Evolutionary conservation across 1,284 basidiomycete species (phyloP).

Genomic region (Waitea zeae): DNA sequence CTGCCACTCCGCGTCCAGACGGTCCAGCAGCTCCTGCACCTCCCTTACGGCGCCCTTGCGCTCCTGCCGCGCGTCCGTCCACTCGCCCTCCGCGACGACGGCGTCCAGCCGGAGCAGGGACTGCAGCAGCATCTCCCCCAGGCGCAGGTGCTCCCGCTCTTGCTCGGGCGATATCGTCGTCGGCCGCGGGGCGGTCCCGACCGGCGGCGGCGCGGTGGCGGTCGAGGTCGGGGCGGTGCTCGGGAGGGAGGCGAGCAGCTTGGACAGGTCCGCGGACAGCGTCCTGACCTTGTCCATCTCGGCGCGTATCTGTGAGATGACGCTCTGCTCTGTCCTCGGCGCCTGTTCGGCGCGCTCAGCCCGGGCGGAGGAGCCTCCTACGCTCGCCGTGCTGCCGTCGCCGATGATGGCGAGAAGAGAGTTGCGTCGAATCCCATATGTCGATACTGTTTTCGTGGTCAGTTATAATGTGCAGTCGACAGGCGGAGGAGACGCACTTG

Average conservation of each 20-base stretch:
- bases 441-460: slow-evolving; percentile 44
- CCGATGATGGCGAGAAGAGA: slow-evolving; percentile 50
- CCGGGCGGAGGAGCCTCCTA: slow-evolving; percentile 11
- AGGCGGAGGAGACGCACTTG: slow-evolving; percentile 27
- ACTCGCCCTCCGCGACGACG: slow-evolving; percentile 45
- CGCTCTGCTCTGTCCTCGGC: slow-evolving; percentile 29
- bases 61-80: slow-evolving; percentile 51
- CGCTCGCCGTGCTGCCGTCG: slow-evolving; percentile 14
- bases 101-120: slow-evolving; percentile 62
- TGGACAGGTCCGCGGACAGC: slow-evolving; percentile 33
- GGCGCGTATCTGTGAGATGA: slow-evolving; percentile 35
- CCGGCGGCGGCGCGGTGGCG: too few species aligned
- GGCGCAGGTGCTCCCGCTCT: slow-evolving; percentile 33
- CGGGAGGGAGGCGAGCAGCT: slow-evolving; percentile 38
- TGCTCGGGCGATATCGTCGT: slow-evolving; percentile 9
- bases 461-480: too few species aligned
- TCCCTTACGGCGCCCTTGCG: slow-evolving; percentile 61
- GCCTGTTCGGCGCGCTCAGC: slow-evolving; percentile 9
- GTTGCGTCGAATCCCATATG: slow-evolving; percentile 41
- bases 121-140: slow-evolving; percentile 63
- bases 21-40: slow-evolving; percentile 39
- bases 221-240: too few species aligned
- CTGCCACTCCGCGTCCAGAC: slow-evolving; percentile 33
- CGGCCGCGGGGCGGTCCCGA: slow-evolving; percentile 6
- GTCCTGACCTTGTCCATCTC: slow-evolving; percentile 40